Conservation (phyloP, 2,329 filamentous ascomycete species). For the Pestalotiopsis sp. region DNA sequence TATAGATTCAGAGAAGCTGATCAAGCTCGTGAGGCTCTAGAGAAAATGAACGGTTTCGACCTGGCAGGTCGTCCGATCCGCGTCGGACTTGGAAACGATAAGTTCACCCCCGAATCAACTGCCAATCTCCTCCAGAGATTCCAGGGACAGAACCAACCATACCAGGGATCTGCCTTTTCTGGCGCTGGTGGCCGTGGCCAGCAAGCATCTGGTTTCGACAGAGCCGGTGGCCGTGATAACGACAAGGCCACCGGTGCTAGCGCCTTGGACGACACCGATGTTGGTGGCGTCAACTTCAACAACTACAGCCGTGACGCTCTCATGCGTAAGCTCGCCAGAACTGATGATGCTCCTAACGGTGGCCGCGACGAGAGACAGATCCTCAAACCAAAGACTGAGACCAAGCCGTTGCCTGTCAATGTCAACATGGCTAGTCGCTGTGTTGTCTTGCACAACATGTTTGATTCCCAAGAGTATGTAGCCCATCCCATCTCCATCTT, state of each 20-base stretch:
- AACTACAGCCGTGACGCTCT: slow-evolving; percentile 98
- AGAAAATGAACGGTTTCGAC: slow-evolving; percentile 99
- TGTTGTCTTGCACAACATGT: slow-evolving; percentile 94
- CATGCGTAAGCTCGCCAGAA: slow-evolving; percentile 97
- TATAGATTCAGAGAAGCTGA: slow-evolving; percentile 83
- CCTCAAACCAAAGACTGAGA: slow-evolving; percentile 77
- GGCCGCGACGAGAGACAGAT: slow-evolving; percentile 71
- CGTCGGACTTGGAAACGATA: slow-evolving; percentile 99
- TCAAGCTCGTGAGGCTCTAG: slow-evolving; percentile 90
- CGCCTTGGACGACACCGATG: slow-evolving; percentile 95
- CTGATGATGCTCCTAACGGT: slow-evolving; percentile 75
- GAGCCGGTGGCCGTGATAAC: slow-evolving; percentile 83
- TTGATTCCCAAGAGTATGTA: slow-evolving; percentile 86
- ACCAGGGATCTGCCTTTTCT: slow-evolving; percentile 89
- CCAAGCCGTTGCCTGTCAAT: slow-evolving; percentile 78
- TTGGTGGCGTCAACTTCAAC: slow-evolving; percentile 98
- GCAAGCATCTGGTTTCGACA: slow-evolving; percentile 87
- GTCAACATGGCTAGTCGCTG: slow-evolving; percentile 93
- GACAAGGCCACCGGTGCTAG: slow-evolving; percentile 91
- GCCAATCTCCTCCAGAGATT: slow-evolving; percentile 91
- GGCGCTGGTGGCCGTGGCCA: slow-evolving; percentile 86
- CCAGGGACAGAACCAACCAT: slow-evolving; percentile 77
- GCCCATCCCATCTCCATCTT: background rate
- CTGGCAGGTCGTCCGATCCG: slow-evolving; percentile 95
- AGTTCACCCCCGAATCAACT: slow-evolving; percentile 97